phyloP scores from a whole-genome alignment of 108 stramenopile genomes.

The Cyclotella cryptica region DNA sequence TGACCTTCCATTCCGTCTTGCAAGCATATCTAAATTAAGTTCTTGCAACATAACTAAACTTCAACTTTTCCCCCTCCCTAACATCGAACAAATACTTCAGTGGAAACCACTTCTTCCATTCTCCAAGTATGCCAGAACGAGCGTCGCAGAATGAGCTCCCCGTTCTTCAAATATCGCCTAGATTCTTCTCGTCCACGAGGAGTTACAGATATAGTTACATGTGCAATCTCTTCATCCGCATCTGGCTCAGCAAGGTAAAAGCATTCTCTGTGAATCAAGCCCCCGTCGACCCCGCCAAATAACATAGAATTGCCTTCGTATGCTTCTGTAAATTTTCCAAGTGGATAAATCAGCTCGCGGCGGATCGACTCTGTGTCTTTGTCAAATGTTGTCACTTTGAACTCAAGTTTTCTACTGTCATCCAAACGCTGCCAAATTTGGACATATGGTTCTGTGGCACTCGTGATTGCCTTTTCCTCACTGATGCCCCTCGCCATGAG shows the following conservation, averaged over 20 bases:
- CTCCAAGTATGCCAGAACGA: conserved; percentile 43
- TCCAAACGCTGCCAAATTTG: conserved; percentile 47
- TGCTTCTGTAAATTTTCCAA: conserved; percentile 52
- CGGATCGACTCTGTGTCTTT: conserved; percentile 30
- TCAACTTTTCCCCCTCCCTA: neutral
- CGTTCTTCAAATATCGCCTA: conserved; percentile 49
- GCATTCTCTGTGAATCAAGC: conserved; percentile 37
- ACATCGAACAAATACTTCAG: conserved; percentile 50
- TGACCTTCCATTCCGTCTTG: neutral
- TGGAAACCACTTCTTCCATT: conserved; percentile 44
- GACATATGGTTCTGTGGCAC: conserved; percentile 49
- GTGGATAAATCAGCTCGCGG: conserved; percentile 47
- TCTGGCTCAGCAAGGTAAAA: conserved; percentile 51
- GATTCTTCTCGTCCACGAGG: conserved; percentile 54
- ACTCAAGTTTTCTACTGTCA: conserved; percentile 11
- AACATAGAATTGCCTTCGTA: conserved; percentile 52
- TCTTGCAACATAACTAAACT: neutral
- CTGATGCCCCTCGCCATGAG: conserved; percentile 44
- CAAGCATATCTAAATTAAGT: no score
- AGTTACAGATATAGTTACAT: conserved; percentile 41
- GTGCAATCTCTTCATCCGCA: conserved; percentile 44
- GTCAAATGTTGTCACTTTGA: conserved; percentile 51
- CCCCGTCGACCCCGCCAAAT: conserved; percentile 45
- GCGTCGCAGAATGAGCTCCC: conserved; percentile 45
- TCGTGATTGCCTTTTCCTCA: conserved; percentile 32